phyloP scores from a whole-genome alignment of 805 yeast species.

The Ogataea degrootiae region DNA sequence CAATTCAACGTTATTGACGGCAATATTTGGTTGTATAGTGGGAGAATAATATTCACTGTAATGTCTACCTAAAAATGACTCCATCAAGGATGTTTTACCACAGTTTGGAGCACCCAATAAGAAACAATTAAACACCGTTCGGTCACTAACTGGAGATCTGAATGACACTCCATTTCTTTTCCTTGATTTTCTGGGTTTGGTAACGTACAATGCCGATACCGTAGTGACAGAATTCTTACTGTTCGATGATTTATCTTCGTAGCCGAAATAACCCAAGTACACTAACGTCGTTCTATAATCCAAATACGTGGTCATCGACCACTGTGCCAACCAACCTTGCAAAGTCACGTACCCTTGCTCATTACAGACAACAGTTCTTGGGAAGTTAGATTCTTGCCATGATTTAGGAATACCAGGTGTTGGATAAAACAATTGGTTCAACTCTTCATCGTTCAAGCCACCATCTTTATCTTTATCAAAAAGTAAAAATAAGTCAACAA shows the following conservation, averaged over 20 bases:
- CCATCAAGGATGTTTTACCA: conserved; percentile 83
- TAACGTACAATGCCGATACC: conserved; percentile 60
- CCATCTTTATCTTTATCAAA: conserved; percentile 97
- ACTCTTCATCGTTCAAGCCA: conserved; percentile 74
- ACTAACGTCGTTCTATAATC: conserved; percentile 82
- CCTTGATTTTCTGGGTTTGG: conserved; percentile 72
- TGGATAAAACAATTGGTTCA: conserved; percentile 67
- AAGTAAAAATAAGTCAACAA: conserved; percentile 82
- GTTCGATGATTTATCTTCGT: conserved; percentile 41
- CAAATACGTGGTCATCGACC: conserved; percentile 93
- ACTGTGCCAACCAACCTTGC: conserved; percentile 98
- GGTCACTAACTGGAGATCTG: conserved; percentile 65
- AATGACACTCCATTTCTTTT: conserved; percentile 59
- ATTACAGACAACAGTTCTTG: conserved; percentile 81
- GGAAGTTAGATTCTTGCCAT: conserved; percentile 86
- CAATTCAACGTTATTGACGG: conserved; percentile 88
- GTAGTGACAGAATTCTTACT: conserved; percentile 19
- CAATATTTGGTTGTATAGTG: conserved; percentile 73
- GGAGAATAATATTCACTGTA: conserved; percentile 73
- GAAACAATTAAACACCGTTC: conserved; percentile 90
- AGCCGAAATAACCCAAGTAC: conserved; percentile 87
- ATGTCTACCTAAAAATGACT: conserved; percentile 73
- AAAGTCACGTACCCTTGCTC: conserved; percentile 86
- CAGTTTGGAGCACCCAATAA: conserved; percentile 79
- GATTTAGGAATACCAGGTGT: conserved; percentile 89